Evolutionary conservation across 768 basidiomycete species (phyloP), one percentile per base, ranked within the genome.

Genomic region (Leccinum disarticulatum): DNA sequence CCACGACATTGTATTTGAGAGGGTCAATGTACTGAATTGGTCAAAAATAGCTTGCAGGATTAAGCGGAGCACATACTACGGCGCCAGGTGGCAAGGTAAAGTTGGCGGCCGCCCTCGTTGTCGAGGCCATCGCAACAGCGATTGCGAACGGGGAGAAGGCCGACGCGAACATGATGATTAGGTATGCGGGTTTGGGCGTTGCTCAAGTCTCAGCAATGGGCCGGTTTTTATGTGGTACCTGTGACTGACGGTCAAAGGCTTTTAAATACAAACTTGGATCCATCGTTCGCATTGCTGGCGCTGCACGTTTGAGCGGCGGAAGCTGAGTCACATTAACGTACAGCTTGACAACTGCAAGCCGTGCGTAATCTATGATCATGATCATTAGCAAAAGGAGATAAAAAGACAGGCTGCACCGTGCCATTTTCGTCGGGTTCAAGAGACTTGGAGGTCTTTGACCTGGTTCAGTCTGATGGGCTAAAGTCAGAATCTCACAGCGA

Each of bases 1-100:
- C 80, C 8, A 87, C 66, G 10, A 86, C 86, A 17, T 80, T 79
- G 61, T 84, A 84, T 3, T 78, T 74, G 8, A 69, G 76, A 28
- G 83, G 83, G 58, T 83, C 75, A 41, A 85, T 67, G 52, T 81
- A 74, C 86, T 88, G 59, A 19, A 5, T 25, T 17, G 3, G 31
- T 57, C 8, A 56, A 27, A 5, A 5, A 52, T 27, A 13, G 27
- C 49, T 35, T 36, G 17, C 3, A 41, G 1, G n/a, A 17, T 36
- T 4, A 5, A n/a, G 19, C 6, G n/a, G 46, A 46, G 6, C n/a
- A 55, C 61, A 13, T 49, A 72, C 68, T 56, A 64, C 68, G 30
- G 62, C 60, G 47, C 58, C 68, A n/a, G 64, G 55, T 11, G 66
- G 64, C 7, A 72, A 43, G 14, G 58, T 38, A 25, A 57, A 10